phyloP scores from a whole-genome alignment of 768 basidiomycete genomes.

The Amanita jacksonii region DNA sequence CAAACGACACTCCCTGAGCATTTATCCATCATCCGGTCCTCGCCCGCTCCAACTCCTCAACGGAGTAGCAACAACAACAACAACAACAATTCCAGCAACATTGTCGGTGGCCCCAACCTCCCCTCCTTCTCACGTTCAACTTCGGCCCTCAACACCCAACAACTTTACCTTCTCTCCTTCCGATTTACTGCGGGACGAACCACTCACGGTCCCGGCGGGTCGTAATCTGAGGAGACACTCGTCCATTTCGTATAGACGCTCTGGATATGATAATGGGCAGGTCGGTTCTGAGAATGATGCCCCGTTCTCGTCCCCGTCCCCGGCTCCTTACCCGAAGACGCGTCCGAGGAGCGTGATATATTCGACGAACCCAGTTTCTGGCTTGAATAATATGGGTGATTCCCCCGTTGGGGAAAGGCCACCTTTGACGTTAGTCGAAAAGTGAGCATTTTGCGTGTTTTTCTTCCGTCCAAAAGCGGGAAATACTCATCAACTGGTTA shows the following conservation, averaged over 20 bases:
- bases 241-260: constrained; percentile 42
- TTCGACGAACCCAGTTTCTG: background rate
- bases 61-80: constrained; percentile 14
- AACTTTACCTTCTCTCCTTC: no score
- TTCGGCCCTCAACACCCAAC: no score
- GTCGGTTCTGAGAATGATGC: background rate
- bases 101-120: constrained; percentile 1
- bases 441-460: constrained; percentile 31
- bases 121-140: constrained; percentile 12
- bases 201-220: constrained; percentile 12
- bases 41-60: constrained; percentile 41
- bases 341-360: background rate
- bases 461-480: background rate
- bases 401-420: constrained; percentile 21
- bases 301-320: background rate
- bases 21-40: constrained; percentile 15
- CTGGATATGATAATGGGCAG: constrained; percentile 10
- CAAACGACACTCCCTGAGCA: constrained; percentile 23
- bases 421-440: constrained; percentile 62
- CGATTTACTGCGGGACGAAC: no score
- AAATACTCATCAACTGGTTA: background rate
- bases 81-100: constrained; percentile 13
- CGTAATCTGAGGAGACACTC: constrained; percentile 34
- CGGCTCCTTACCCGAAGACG: no score
- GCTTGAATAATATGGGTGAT: constrained; percentile 17